Conservation (phyloP, 345 rosid species). For the Citrus inodora region DNA sequence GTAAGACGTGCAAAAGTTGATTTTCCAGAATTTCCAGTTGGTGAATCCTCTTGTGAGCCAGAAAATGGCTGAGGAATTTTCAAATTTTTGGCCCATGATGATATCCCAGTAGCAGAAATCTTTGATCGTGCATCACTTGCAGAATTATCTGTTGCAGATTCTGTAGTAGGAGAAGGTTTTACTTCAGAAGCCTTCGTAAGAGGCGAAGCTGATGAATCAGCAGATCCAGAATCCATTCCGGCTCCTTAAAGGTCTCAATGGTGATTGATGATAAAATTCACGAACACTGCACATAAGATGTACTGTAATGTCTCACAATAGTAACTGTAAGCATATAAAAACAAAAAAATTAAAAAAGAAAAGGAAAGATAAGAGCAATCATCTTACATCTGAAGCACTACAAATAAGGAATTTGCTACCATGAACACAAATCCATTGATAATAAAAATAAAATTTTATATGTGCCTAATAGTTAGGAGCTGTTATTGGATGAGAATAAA, state of each 20-base stretch:
- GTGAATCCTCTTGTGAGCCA: slow-evolving; percentile 40
- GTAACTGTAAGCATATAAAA: slow-evolving; percentile 15
- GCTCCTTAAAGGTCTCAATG: slow-evolving; percentile 4
- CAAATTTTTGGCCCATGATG: slow-evolving; percentile 73
- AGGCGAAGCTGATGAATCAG: slow-evolving; percentile 42
- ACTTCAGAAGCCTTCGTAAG: slow-evolving; percentile 36
- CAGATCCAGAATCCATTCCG: slow-evolving; percentile 45
- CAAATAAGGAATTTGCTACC: neutral
- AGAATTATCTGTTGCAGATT: slow-evolving; percentile 34
- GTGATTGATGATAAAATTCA: slow-evolving; percentile 15
- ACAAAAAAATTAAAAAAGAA: neutral
- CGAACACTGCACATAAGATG: slow-evolving; percentile 8
- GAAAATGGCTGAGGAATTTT: slow-evolving; percentile 69
- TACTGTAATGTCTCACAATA: neutral
- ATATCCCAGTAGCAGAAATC: slow-evolving; percentile 52
- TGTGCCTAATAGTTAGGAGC: neutral
- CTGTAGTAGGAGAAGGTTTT: slow-evolving; percentile 37
- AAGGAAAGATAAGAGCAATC: neutral
- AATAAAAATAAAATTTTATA: neutral
- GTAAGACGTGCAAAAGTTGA: slow-evolving; percentile 77
- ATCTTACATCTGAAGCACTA: neutral
- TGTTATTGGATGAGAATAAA: neutral
- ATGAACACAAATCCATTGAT: neutral
- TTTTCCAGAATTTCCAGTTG: slow-evolving; percentile 47
- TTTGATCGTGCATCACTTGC: slow-evolving; percentile 51